These are phyloP conservation scores for Sporothrix luriei DNA, from an alignment of 2,329 filamentous ascomycete species.

Conservation along the genomic window DNA sequence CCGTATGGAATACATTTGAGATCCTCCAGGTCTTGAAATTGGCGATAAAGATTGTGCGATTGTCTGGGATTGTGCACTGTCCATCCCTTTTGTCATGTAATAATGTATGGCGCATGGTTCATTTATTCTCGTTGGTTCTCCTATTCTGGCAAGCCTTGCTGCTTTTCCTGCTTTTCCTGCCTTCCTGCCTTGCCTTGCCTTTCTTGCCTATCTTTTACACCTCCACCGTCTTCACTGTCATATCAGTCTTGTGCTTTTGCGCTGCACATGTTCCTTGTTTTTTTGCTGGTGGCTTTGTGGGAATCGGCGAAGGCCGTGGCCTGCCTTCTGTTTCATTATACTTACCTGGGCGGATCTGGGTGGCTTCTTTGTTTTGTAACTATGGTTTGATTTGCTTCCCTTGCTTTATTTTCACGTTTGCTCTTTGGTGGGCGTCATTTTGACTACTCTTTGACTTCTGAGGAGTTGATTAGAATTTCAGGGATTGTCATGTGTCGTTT, in stretches of 20 bases:
- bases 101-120: background rate
- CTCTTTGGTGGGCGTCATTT: background rate
- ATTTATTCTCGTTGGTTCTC: background rate
- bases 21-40: background rate
- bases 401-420: background rate
- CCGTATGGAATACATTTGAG: too few species aligned
- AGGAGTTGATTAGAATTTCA: background rate
- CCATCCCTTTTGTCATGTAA: background rate
- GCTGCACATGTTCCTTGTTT: constrained; percentile 1
- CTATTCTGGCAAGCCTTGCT: too few species aligned
- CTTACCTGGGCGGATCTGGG: background rate
- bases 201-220: too few species aligned
- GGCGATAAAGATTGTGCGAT: background rate
- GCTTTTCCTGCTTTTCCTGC: too few species aligned
- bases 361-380: background rate
- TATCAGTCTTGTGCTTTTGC: background rate
- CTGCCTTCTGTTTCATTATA: background rate
- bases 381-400: background rate
- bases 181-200: too few species aligned
- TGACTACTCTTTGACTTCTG: background rate
- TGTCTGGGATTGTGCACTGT: background rate
- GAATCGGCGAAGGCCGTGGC: background rate
- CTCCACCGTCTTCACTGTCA: too few species aligned
- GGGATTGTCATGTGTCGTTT: background rate
- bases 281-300: background rate